A percentile compares a stretch with the other conserved stretches of the same genome.
These are phyloP conservation scores for Saccharomycopsis sp. DNA, from an alignment of 805 yeast genomes.

Conservation along the genomic window DNA sequence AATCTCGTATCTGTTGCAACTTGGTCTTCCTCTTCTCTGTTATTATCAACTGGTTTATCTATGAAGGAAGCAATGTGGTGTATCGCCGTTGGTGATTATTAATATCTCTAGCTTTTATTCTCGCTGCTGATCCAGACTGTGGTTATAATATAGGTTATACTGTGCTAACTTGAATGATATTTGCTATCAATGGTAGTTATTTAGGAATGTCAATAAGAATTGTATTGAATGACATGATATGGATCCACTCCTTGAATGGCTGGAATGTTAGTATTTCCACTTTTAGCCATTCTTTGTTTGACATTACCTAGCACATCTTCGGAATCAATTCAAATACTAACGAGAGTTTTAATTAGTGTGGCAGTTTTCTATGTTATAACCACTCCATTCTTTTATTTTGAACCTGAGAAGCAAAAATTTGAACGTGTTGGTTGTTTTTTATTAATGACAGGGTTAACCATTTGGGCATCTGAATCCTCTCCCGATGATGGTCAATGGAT, in stretches of 20 bases:
- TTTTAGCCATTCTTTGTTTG: too few relatives aligned
- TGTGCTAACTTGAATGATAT: slow-evolving; percentile 37
- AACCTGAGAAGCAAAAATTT: slow-evolving; percentile 26
- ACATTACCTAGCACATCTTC: slow-evolving; percentile 21
- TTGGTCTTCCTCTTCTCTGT: slow-evolving; percentile 31
- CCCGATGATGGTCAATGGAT: too few relatives aligned
- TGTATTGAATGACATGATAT: slow-evolving; percentile 41
- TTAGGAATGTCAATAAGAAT: slow-evolving; percentile 37
- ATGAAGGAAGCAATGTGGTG: slow-evolving; percentile 27
- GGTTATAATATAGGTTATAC: slow-evolving; percentile 32
- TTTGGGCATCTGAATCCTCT: slow-evolving; percentile 27
- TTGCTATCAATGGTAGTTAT: slow-evolving; percentile 40
- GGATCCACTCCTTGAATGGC: slow-evolving; percentile 43
- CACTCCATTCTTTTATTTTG: slow-evolving; percentile 26
- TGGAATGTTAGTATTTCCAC: slow-evolving; percentile 35
- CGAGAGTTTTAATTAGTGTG: slow-evolving; percentile 35
- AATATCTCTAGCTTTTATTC: slow-evolving; percentile 22
- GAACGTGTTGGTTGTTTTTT: slow-evolving; percentile 26
- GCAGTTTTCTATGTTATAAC: slow-evolving; percentile 32
- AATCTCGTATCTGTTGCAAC: slow-evolving; percentile 31
- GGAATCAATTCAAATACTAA: slow-evolving; percentile 27
- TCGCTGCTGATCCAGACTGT: slow-evolving; percentile 25
- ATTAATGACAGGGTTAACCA: slow-evolving; percentile 31
- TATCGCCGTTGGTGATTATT: slow-evolving; percentile 27
- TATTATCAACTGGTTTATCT: slow-evolving; percentile 25